A percentile compares a stretch with the other conserved stretches of the same genome.
Evolutionary conservation across 257 asterid species (phyloP).

Genomic region (Perilla frutescens): DNA sequence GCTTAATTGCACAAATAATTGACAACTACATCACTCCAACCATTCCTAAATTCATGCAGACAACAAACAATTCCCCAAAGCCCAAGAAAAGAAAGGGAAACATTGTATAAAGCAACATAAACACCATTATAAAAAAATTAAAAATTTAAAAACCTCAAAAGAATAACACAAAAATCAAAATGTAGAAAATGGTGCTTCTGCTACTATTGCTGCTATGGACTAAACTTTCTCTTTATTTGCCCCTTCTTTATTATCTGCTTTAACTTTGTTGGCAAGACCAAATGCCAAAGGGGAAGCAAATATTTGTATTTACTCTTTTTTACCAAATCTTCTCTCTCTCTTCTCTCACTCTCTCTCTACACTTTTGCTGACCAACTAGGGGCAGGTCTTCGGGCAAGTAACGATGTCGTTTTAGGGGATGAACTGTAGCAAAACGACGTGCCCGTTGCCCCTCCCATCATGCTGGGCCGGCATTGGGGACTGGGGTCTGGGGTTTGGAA

Average conservation of each 20-base stretch:
- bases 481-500: conserved; percentile 34
- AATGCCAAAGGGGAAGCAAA: conserved; percentile 47
- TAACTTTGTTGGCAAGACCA: conserved; percentile 57
- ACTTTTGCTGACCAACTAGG: conserved; percentile 46
- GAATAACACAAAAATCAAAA: conserved; percentile 38
- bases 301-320: conserved; percentile 43
- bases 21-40: conserved; percentile 36
- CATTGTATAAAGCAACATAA: conserved; percentile 45
- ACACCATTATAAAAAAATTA: conserved; percentile 7
- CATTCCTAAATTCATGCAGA: conserved; percentile 42
- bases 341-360: background rate
- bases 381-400: conserved; percentile 49
- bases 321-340: conserved; percentile 48
- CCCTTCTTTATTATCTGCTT: conserved; percentile 42
- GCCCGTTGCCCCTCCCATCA: conserved; percentile 46
- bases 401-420: conserved; percentile 53
- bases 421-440: conserved; percentile 50
- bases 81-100: conserved; percentile 47
- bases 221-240: conserved; percentile 52
- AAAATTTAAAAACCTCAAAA: conserved; percentile 31
- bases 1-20: conserved; percentile 39
- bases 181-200: conserved; percentile 17
- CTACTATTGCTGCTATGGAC: conserved; percentile 43
- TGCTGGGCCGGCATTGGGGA: conserved; percentile 55
- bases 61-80: conserved; percentile 33